Base-by-base conservation (phyloP, 768 basidiomycete genomes). In the Calocybe cyanea region DNA sequence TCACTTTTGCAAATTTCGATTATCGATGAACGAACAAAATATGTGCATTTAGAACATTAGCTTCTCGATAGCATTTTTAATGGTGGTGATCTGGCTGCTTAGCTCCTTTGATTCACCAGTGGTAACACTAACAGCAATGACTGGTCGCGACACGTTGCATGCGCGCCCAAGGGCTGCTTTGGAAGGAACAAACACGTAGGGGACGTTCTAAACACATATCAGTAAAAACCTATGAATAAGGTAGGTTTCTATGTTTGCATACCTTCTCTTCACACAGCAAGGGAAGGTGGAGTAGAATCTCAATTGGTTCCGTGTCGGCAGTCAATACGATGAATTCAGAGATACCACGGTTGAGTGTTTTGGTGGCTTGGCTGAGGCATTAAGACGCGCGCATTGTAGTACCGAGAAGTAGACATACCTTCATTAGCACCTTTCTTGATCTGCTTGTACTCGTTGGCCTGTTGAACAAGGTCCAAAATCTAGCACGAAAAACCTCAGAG, bases 371-470 rank as follows among this genome's bases (percentile, higher is more conserved):
- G 18, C 46, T 53, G n/a, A 42, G 55, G 53, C 41, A 11, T 17
- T 45, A 28, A 11, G 18, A 43, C 21, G 3, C 10, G 20, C 20
- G 13, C 15, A 23, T 20, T 2, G n/a, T n/a, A 24, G 41, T 35
- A 35, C 7, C 7, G 17, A 18, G n/a, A 14, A 35, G 7, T n/a
- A 21, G 14, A 31, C 75, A 28, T 39, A 89, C 91, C 89, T 80
- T 99, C 96, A 68, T 99, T 99, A 34, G 96, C 96, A 50, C 96
- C 95, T 73, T 97, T 97, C 73, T 97, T 98, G 38, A 97, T 72
- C 67, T 97, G 94, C 71, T 97, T 97, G 75, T 95, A 96, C 67
- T 93, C 87, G n/a, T 81, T 75, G 33, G 95, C 94, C 69, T 95
- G 90, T 63, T 96, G 92, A 24, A 96, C 87, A 46, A 98, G 76